These are phyloP conservation scores for Hansfordia pulvinata DNA, from an alignment of 2,329 filamentous ascomycete species.

Conservation along the genomic window DNA sequence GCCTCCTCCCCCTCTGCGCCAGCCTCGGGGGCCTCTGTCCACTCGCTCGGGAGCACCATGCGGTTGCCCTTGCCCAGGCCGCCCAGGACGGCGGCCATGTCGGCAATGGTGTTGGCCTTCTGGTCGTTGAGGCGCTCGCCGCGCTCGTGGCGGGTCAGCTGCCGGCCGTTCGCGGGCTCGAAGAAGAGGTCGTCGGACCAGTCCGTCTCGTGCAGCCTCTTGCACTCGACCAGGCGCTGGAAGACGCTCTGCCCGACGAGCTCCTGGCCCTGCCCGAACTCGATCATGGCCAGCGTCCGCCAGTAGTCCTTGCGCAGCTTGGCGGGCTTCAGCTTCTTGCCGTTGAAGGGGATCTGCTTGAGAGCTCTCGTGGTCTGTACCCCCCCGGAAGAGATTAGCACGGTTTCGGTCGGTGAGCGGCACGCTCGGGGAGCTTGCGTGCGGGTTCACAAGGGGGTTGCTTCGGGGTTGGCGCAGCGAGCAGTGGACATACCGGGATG, in stretches of 20 bases:
- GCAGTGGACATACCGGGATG: conserved; percentile 25
- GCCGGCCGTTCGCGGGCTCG: conserved; percentile 19
- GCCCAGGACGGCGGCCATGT: conserved; percentile 44
- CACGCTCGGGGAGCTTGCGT: too few relatives aligned
- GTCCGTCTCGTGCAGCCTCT: conserved; percentile 45
- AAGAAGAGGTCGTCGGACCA: conserved; percentile 37
- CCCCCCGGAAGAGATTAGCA: not conserved
- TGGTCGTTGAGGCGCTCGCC: conserved; percentile 36
- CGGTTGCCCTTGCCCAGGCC: conserved; percentile 37
- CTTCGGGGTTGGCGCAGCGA: not conserved
- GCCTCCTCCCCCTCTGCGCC: conserved; percentile 5
- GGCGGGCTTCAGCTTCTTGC: conserved; percentile 51
- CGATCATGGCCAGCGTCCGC: conserved; percentile 44
- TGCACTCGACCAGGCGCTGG: conserved; percentile 52
- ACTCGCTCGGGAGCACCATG: conserved; percentile 24
- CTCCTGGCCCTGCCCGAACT: conserved; percentile 38
- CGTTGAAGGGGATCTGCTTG: conserved; percentile 37
- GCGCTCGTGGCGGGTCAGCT: conserved; percentile 25
- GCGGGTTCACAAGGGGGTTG: too few relatives aligned
- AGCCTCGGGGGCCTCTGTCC: conserved; percentile 2
- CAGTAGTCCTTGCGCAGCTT: conserved; percentile 57
- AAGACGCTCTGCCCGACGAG: conserved; percentile 43
- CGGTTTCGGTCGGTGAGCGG: too few relatives aligned
- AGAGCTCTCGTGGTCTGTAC: conserved; percentile 11
- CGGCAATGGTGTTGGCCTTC: conserved; percentile 49